Base-by-base conservation (phyloP, 2,329 filamentous ascomycete genomes). In the Talaromyces sp. region DNA sequence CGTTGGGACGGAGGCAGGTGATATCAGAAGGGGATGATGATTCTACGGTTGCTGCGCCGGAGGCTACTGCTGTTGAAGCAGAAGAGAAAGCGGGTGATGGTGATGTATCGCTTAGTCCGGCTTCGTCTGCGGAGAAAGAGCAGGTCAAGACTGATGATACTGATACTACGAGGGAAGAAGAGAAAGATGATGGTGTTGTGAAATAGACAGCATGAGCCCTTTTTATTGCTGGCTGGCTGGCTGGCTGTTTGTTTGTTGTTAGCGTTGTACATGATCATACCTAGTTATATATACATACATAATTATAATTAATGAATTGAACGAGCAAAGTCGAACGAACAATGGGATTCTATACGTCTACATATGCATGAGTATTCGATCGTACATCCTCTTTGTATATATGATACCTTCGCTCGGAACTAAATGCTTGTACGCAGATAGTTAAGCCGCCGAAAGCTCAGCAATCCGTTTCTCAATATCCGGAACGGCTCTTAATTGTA, bases 381-480 rank as follows among this genome's bases (percentile, higher is more conserved):
- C 56, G 56, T 58, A 58, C 56, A 58, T 43, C 36, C 3, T 43
- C 29, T 22, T 36, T n/a, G 34, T 31, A 38, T 59, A 40, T 5
- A 59, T 15, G 34, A 22, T 45, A 27, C 11, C 5, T 11, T 58
- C 15, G 15, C 11, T 47, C 22, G 13, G 1, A 31, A 15, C n/a
- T 58, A 22, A 34, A 19, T 17, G 10, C 17, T 36, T 13, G 29
- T 22, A 56, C 25, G n/a, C n/a, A n/a, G n/a, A 56, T 17, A n/a
- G 38, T 63, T 22, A 63, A 58, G 53, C 68, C 36, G 82, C 83
- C 64, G 84, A 91, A 77, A 98, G 80, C 79, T 98, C 94, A 17
- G 84, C 87, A 74, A 98, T 88, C 64, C 95, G 85, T 76, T 89
- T 89, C 84, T 97, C 90, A 69, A 97, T 85, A 73, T 97, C 94